A percentile compares a stretch with the other conserved stretches of the same genome.
These are phyloP conservation scores for Chionographis japonica DNA, from an alignment of 106 monocot genomes.

Conservation along the genomic window DNA sequence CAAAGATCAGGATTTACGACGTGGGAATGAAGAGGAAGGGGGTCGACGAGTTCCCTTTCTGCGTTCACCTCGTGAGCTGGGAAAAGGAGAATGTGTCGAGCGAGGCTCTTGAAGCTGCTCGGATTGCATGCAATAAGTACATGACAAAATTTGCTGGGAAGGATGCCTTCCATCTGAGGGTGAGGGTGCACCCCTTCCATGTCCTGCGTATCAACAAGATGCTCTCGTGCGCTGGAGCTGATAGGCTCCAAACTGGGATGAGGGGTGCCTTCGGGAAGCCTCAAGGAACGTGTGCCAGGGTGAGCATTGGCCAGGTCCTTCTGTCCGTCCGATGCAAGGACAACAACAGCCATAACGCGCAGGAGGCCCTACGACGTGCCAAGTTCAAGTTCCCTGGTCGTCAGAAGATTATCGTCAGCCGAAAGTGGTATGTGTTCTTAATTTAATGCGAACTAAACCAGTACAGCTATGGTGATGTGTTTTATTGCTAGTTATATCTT, in stretches of 20 bases:
- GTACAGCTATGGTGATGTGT: too few species aligned
- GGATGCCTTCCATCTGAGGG: conserved; percentile 81
- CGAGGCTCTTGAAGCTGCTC: conserved; percentile 80
- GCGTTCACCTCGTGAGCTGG: conserved; percentile 74
- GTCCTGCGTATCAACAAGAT: conserved; percentile 88
- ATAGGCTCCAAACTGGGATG: conserved; percentile 96
- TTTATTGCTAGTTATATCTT: too few species aligned
- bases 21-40: conserved; percentile 90
- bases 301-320: conserved; percentile 64
- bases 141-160: conserved; percentile 88
- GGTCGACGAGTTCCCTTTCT: conserved; percentile 76
- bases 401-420: conserved; percentile 75
- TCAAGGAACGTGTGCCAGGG: conserved; percentile 70
- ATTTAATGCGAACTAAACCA: not conserved
- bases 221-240: conserved; percentile 94
- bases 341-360: conserved; percentile 45
- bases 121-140: conserved; percentile 91
- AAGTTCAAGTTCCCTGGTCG: conserved; percentile 87
- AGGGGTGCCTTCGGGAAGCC: conserved; percentile 89
- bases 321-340: conserved; percentile 80
- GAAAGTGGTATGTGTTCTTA: conserved; percentile 37
- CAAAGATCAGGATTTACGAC: conserved; percentile 86
- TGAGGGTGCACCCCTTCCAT: conserved; percentile 85
- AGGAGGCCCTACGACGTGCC: conserved; percentile 66
- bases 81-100: conserved; percentile 88